A percentile compares a stretch with the other conserved stretches of the same genome.
phyloP scores from a whole-genome alignment of 768 basidiomycete genomes.

The Kwoniella bestiolae region DNA sequence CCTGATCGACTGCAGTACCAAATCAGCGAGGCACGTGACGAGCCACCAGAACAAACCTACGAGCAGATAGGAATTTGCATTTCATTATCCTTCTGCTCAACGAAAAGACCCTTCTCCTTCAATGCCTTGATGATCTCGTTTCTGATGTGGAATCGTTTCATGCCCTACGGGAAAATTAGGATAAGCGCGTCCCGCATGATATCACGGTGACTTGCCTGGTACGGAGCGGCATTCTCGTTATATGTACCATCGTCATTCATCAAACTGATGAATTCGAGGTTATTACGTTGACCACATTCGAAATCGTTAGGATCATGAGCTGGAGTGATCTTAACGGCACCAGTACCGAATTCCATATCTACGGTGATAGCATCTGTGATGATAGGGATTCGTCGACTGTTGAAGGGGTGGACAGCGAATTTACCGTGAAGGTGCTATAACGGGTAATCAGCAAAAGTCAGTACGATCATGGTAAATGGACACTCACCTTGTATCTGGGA shows the following conservation, averaged over 20 bases:
- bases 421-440: constrained; percentile 87
- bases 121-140: constrained; percentile 79
- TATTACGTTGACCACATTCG: constrained; percentile 85
- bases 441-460: background rate
- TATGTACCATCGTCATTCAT: constrained; percentile 96
- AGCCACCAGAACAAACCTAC: constrained; percentile 58
- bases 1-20: constrained; percentile 78
- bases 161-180: constrained; percentile 66
- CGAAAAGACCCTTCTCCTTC: constrained; percentile 79
- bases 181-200: constrained; percentile 22
- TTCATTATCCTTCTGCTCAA: constrained; percentile 93
- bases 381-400: constrained; percentile 83
- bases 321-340: constrained; percentile 98
- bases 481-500: constrained; percentile 74
- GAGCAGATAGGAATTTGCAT: constrained; percentile 96
- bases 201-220: constrained; percentile 62
- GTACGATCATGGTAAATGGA: too few species aligned
- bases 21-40: background rate
- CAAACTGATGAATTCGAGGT: constrained; percentile 89
- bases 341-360: constrained; percentile 95
- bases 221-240: constrained; percentile 84
- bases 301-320: constrained; percentile 98
- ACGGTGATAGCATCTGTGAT: constrained; percentile 79
- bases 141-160: constrained; percentile 95
- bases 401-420: constrained; percentile 85